Evolutionary conservation across 2,329 filamentous ascomycete species (phyloP).

Genomic region (Cercospora berteroae): DNA sequence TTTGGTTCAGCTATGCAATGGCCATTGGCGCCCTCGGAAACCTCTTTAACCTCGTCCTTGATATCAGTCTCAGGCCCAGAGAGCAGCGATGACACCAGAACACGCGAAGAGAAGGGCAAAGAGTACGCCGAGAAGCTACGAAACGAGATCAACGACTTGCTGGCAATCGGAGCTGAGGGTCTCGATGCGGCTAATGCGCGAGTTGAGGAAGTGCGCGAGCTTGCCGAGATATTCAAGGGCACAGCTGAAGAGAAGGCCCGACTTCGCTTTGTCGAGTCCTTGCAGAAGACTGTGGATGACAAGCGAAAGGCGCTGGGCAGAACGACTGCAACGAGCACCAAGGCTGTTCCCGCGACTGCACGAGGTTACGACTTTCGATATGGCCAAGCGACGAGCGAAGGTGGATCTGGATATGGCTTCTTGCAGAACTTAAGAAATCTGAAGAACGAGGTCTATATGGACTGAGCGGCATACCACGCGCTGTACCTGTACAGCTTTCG

Average conservation of each 20-base stretch:
- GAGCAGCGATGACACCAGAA: constrained; percentile 54
- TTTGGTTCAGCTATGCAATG: constrained; percentile 97
- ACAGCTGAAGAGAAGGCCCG: constrained; percentile 91
- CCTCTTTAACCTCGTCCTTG: constrained; percentile 81
- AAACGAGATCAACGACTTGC: constrained; percentile 67
- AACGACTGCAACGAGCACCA: constrained; percentile 18
- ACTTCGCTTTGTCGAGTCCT: constrained; percentile 72
- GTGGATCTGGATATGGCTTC: constrained; percentile 47
- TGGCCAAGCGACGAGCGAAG: constrained; percentile 32
- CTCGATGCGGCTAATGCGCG: constrained; percentile 70
- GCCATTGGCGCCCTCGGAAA: constrained; percentile 83
- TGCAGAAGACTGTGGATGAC: constrained; percentile 83
- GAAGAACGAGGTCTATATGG: constrained; percentile 33
- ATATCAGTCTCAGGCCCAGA: constrained; percentile 85
- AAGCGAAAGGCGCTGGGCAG: constrained; percentile 49
- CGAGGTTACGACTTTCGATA: constrained; percentile 32
- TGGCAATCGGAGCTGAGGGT: constrained; percentile 61
- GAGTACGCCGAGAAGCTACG: constrained; percentile 70
- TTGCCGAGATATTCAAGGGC: constrained; percentile 87
- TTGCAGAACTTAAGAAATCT: constrained; percentile 54
- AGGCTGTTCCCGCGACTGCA: constrained; percentile 24
- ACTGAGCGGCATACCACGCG: constrained; percentile 5
- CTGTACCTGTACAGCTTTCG: neutral
- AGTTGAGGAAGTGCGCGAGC: constrained; percentile 72
- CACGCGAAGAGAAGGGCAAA: constrained; percentile 82